Base-by-base conservation (phyloP, 2,329 filamentous ascomycete genomes). In the Phyllosticta citrichinensis region DNA sequence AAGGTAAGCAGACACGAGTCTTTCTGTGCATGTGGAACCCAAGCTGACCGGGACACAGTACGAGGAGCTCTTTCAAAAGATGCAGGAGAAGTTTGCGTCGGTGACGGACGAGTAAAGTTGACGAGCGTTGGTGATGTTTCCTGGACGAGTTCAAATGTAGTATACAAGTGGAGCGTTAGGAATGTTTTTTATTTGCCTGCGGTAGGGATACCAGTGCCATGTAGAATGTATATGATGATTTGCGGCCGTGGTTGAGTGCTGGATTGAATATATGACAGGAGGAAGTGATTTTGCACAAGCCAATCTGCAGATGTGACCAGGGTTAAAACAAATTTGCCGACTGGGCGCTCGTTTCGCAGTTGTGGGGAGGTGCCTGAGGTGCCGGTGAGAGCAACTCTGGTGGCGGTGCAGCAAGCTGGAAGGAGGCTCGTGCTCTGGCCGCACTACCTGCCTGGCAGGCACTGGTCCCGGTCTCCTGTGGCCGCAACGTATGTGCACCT, bases 71-170 rank as follows among this genome's bases (percentile, higher is more conserved):
- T 83, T 94, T 69, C 90, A 96, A 78, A 82, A 85, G 69, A 93
- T 99, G 91, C 87, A 88, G 68, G 94, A 99, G 79, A 96, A 96
- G 80, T 99, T 99, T 78, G 94, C 94, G 56, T 87, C 91, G 50
- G 93, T 99, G 63, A 85, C 90, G 74, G 94, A 99, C 76, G 93
- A 97, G 83, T 99, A 91, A 71, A 68, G 62, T 2, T 47, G 40
- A n/a, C 40, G 40, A n/a, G 17, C n/a, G 4, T 12, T 12, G 24
- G 54, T 8, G 10, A 3, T 47, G 6, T n/a, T 47, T 17, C 14
- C 17, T 47, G 17, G 14, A n/a, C n/a, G 40, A n/a, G 17, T 47
- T 47, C 40, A 47, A 47, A 47, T 47, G 40, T 47, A 47, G 40
- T 19, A 47, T 47, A 47, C n/a, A 47, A 17, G 40, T 47, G 30